phyloP scores from a whole-genome alignment of 306 rosid species.

The Notholithocarpus densiflorus region DNA sequence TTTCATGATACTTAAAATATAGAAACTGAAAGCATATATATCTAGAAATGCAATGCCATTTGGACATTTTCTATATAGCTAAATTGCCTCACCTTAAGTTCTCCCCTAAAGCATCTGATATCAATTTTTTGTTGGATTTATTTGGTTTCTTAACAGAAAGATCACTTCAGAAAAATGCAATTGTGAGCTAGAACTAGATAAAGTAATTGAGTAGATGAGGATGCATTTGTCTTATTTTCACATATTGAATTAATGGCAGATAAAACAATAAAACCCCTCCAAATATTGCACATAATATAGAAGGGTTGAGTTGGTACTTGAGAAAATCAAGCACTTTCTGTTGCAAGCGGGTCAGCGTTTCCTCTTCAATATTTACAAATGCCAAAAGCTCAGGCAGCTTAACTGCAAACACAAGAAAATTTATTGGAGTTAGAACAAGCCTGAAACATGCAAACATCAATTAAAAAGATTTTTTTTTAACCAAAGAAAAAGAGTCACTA shows the following conservation, averaged over 20 bases:
- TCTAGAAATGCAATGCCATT: neutral
- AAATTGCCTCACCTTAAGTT: too few species aligned
- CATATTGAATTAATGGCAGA: neutral
- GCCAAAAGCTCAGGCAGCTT: constrained; percentile 92
- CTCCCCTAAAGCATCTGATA: neutral
- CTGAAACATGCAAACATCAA: neutral
- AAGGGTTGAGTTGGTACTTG: constrained; percentile 43
- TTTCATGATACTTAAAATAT: neutral
- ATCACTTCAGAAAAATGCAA: neutral
- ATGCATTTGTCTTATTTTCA: neutral
- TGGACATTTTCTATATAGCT: neutral
- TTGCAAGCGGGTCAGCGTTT: constrained; percentile 67
- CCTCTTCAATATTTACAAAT: constrained; percentile 90
- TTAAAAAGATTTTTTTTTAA: neutral
- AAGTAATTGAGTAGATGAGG: neutral
- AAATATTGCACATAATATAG: neutral
- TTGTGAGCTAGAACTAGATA: neutral
- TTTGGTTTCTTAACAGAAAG: neutral
- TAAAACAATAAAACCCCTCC: neutral
- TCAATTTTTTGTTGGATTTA: neutral
- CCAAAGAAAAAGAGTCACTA: too few species aligned
- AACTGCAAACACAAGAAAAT: constrained; percentile 64
- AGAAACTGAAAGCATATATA: neutral
- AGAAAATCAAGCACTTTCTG: constrained; percentile 73
- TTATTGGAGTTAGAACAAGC: constrained; percentile 8